Percentiles rank a stretch among this genome's conserved stretches.
Evolutionary conservation across 2,329 filamentous ascomycete genomes (phyloP).

Genomic region (Calonectria pteridis): DNA sequence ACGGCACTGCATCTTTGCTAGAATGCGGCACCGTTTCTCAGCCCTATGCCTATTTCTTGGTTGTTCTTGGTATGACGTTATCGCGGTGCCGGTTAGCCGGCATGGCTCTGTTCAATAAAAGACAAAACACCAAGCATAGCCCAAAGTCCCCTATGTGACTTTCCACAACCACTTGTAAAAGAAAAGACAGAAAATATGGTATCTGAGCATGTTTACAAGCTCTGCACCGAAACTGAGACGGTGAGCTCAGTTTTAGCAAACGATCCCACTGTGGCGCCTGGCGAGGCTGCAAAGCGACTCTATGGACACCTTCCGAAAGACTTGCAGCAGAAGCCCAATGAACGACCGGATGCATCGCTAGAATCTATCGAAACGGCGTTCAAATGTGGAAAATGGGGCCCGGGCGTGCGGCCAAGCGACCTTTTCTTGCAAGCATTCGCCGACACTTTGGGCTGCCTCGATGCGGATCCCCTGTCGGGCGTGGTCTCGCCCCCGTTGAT

Average conservation of each 20-base stretch:
- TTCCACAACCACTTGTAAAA: neutral
- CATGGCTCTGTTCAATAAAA: neutral
- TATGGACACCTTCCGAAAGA: constrained; percentile 54
- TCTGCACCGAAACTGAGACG: constrained; percentile 66
- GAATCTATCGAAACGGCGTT: constrained; percentile 64
- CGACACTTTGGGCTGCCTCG: constrained; percentile 70
- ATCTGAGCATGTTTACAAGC: constrained; percentile 55
- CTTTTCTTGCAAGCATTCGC: constrained; percentile 78
- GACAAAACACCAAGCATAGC: neutral
- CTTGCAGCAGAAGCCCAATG: constrained; percentile 11
- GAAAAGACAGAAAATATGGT: constrained; percentile 41
- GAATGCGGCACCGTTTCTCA: neutral
- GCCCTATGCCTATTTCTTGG: neutral
- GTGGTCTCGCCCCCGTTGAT: constrained; percentile 66
- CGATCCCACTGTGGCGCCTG: constrained; percentile 65
- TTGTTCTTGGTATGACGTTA: constrained; percentile 10
- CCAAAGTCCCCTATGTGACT: neutral
- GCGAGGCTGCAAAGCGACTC: constrained; percentile 67
- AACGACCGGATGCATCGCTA: constrained; percentile 38
- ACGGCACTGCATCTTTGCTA: neutral
- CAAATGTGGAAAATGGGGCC: constrained; percentile 76
- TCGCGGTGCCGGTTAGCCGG: neutral
- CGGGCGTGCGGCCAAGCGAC: constrained; percentile 68
- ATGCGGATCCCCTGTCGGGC: constrained; percentile 63
- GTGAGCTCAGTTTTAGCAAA: constrained; percentile 70